phyloP scores from a whole-genome alignment of 768 basidiomycete species.

The Phlebiopsis flavidoalba region DNA sequence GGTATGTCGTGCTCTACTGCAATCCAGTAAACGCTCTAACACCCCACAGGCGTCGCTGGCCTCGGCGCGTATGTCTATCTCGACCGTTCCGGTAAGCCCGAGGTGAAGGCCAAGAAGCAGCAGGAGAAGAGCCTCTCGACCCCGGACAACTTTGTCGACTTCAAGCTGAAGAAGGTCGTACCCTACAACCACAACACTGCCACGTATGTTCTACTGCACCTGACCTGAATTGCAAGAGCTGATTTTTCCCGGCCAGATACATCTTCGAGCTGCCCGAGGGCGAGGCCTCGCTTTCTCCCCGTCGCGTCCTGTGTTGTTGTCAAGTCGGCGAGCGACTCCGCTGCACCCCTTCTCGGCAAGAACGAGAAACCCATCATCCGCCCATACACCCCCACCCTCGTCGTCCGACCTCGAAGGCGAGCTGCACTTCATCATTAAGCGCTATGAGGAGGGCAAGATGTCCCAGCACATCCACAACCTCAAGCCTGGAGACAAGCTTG shows the following conservation, averaged over 20 bases:
- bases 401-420: conserved; percentile 69
- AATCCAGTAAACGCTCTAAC: not conserved
- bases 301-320: conserved; percentile 77
- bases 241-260: conserved; percentile 41
- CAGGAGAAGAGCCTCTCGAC: conserved; percentile 67
- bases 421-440: conserved; percentile 79
- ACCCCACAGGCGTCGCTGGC: conserved; percentile 25
- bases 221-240: not conserved
- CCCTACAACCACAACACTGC: conserved; percentile 96
- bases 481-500: conserved; percentile 76
- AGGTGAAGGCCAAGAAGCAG: conserved; percentile 18
- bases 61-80: conserved; percentile 45
- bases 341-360: conserved; percentile 55
- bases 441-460: conserved; percentile 75
- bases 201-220: conserved; percentile 38
- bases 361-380: conserved; percentile 87
- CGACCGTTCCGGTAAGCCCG: conserved; percentile 24
- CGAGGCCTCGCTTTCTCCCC: conserved; percentile 69
- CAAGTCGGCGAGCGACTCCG: conserved; percentile 53
- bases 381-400: conserved; percentile 93
- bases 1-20: conserved; percentile 38
- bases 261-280: conserved; percentile 77
- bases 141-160: conserved; percentile 71
- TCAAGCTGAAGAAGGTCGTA: conserved; percentile 74
- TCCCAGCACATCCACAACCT: conserved; percentile 80